phyloP scores from a whole-genome alignment of 257 asterid species.

The Jacaranda mimosifolia region DNA sequence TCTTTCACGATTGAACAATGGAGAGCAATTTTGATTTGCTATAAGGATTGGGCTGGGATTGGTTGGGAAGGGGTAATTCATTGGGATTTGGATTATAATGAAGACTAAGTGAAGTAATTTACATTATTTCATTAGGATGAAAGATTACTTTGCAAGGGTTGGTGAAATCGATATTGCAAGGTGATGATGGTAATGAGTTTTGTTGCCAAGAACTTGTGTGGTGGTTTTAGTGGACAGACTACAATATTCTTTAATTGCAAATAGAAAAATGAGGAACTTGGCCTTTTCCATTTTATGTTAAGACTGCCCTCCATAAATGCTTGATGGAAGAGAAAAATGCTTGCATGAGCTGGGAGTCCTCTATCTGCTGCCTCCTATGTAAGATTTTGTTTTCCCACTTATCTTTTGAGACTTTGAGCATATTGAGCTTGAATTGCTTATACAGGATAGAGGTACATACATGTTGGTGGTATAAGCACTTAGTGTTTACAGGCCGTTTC shows the following conservation, averaged over 20 bases:
- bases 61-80: too few species aligned
- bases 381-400: neutral
- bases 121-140: neutral
- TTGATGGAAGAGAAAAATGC: neutral
- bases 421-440: constrained; percentile 12
- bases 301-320: neutral
- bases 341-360: neutral
- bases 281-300: too few species aligned
- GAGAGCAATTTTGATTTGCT: neutral
- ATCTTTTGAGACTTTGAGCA: neutral
- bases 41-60: neutral
- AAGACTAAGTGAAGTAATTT: neutral
- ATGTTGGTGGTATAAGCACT: neutral
- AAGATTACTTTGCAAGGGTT: neutral
- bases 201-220: neutral
- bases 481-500: neutral
- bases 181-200: neutral
- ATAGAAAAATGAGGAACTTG: neutral
- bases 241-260: neutral
- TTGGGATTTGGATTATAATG: too few species aligned
- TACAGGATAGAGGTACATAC: neutral
- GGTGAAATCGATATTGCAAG: too few species aligned
- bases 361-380: neutral
- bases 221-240: neutral
- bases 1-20: neutral